Base-by-base conservation (phyloP, 148 eudicot species). In the Mesembryanthemum crystallinum region DNA sequence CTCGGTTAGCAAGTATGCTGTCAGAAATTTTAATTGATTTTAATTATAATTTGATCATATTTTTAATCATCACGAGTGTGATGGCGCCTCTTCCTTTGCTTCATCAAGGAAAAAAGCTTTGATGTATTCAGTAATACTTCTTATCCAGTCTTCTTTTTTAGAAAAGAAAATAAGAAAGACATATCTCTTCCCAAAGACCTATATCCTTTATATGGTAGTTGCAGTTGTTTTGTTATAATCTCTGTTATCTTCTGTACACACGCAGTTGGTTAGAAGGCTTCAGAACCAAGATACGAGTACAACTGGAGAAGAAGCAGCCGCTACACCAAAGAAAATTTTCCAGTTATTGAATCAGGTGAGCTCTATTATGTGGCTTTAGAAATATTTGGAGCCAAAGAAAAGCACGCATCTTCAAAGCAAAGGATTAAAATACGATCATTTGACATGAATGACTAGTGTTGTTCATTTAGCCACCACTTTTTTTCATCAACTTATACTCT, bases 341-440 rank as follows among this genome's bases (percentile, higher is more conserved):
- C 99, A 89, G 89, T 73, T 95, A 37, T 80, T 92, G 81, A 92
- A 88, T 78, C 94, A 89, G 96, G 99, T 95, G 78, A 79, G 55
- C 25, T 65, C 11, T 47, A 39, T 47, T 67, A 47, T 43, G 15
- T 28, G 20, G 17, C 24, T 24, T 1, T 24, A 5, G 21, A 39
- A 37, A 18, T 33, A 23, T 37, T n/a, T n/a, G 1, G 4, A 65
- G 27, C 14, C 25, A 17, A 9, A 64, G 21, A 64, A 18, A 32
- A 64, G 9, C 11, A 30, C 30, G 33, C 14, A 28, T 32, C 23
- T 32, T 64, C 20, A 37, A 18, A 47, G 49, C 35, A 10, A 65
- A 65, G 49, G 10, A 65, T 65, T 33, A n/a, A 35, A 12, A 25
- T 61, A 0, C 3, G 4, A 3, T 24, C 24, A 18, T 37, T 43